These are phyloP conservation scores for Thymus quinquecostatus DNA, from an alignment of 257 asterid species.

Conservation along the genomic window DNA sequence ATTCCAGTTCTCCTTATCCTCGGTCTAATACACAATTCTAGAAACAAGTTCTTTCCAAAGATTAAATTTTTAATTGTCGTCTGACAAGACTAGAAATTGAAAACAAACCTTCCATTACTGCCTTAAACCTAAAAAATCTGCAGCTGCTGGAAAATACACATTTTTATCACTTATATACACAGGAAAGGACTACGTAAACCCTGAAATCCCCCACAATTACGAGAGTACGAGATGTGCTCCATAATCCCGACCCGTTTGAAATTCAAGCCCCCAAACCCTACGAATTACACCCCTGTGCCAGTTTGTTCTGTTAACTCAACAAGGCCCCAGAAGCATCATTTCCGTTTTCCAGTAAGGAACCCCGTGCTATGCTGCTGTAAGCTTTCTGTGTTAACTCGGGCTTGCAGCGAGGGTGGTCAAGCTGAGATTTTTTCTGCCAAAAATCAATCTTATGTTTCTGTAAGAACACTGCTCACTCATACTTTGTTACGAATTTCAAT, in stretches of 20 bases:
- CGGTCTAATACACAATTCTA: slow-evolving; percentile 15
- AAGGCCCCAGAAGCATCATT: slow-evolving; percentile 6
- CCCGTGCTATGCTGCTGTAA: slow-evolving; percentile 30
- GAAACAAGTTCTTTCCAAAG: background rate
- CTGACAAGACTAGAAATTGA: background rate
- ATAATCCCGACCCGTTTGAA: slow-evolving; percentile 48
- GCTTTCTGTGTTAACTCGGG: slow-evolving; percentile 42
- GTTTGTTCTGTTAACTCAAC: slow-evolving; percentile 36
- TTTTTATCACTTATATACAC: background rate
- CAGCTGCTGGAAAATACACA: background rate
- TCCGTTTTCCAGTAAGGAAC: slow-evolving; percentile 24
- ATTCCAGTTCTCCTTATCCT: background rate
- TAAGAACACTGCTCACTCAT: slow-evolving; percentile 36
- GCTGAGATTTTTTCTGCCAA: slow-evolving; percentile 47
- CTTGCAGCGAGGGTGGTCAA: slow-evolving; percentile 53
- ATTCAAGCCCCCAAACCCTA: slow-evolving; percentile 48
- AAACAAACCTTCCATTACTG: background rate
- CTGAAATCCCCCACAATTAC: too few species aligned
- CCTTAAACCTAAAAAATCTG: slow-evolving; percentile 16
- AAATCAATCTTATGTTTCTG: slow-evolving; percentile 49
- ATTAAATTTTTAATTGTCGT: background rate
- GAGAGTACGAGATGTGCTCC: slow-evolving; percentile 39
- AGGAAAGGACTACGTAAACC: background rate
- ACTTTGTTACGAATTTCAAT: slow-evolving; percentile 14
- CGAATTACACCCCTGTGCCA: slow-evolving; percentile 28